These are phyloP conservation scores for Akanthomyces uredinophilus DNA, from an alignment of 2,329 filamentous ascomycete genomes.

Conservation along the genomic window DNA sequence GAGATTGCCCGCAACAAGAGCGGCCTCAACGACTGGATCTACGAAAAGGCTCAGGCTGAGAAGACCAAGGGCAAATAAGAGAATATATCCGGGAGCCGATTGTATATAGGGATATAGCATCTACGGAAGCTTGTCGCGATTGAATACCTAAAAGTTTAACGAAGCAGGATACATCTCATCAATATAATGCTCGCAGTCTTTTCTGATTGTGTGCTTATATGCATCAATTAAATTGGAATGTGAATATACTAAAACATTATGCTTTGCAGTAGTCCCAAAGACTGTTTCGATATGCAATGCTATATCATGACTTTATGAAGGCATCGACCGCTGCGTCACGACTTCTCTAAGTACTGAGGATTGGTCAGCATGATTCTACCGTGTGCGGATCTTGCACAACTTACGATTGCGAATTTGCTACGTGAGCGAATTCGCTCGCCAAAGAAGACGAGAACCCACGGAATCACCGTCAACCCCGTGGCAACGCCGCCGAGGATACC, in stretches of 20 bases:
- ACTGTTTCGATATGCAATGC: neutral
- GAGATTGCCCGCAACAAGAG: slow-evolving; percentile 67
- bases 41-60: slow-evolving; percentile 70
- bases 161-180: neutral
- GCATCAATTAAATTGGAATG: neutral
- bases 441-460: slow-evolving; percentile 78
- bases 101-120: slow-evolving; percentile 1
- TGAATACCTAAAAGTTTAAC: neutral
- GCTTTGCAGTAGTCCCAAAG: neutral
- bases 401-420: slow-evolving; percentile 69
- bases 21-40: slow-evolving; percentile 95
- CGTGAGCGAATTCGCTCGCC: slow-evolving; percentile 69
- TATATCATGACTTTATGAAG: neutral
- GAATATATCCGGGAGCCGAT: neutral
- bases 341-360: neutral
- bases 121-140: neutral
- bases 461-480: slow-evolving; percentile 66
- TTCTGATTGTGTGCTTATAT: neutral
- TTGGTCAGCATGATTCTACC: neutral
- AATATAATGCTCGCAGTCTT: neutral
- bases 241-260: neutral
- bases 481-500: slow-evolving; percentile 72
- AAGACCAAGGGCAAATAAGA: slow-evolving; percentile 30
- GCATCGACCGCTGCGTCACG: neutral
- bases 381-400: slow-evolving; percentile 21